Evolutionary conservation across 495 filamentous ascomycete species (phyloP).

Genomic region (Immersiella caudata): DNA sequence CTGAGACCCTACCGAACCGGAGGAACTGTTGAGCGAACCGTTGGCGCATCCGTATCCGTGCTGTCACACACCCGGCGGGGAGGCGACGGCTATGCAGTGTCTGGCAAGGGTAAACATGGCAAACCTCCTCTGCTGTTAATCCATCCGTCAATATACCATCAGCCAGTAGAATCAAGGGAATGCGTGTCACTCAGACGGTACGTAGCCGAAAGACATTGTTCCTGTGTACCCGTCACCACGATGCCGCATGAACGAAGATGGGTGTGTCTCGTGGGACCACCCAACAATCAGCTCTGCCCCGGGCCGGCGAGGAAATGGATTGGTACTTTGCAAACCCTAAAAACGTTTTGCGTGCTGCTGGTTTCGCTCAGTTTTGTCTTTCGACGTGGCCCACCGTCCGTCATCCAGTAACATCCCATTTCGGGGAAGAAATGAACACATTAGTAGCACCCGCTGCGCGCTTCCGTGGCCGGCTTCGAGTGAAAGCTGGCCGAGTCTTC

Average conservation of each 20-base stretch:
- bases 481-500: not conserved
- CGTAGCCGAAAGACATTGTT: not conserved
- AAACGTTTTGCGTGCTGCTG: not conserved
- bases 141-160: not conserved
- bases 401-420: not conserved
- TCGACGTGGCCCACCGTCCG: not conserved
- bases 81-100: not conserved
- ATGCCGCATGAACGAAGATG: not conserved
- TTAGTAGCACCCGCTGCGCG: not conserved
- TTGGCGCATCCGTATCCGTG: too few relatives aligned
- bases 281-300: not conserved
- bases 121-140: not conserved
- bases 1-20: too few relatives aligned
- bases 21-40: too few relatives aligned
- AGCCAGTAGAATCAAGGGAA: not conserved
- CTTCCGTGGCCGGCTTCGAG: not conserved
- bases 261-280: too few relatives aligned
- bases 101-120: not conserved
- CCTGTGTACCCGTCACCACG: not conserved
- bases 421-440: not conserved
- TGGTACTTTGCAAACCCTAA: not conserved
- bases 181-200: not conserved
- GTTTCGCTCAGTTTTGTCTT: not conserved
- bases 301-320: not conserved
- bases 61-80: too few relatives aligned